Conservation (phyloP, 805 yeast genomes). For the Starmerella stigmatis region DNA sequence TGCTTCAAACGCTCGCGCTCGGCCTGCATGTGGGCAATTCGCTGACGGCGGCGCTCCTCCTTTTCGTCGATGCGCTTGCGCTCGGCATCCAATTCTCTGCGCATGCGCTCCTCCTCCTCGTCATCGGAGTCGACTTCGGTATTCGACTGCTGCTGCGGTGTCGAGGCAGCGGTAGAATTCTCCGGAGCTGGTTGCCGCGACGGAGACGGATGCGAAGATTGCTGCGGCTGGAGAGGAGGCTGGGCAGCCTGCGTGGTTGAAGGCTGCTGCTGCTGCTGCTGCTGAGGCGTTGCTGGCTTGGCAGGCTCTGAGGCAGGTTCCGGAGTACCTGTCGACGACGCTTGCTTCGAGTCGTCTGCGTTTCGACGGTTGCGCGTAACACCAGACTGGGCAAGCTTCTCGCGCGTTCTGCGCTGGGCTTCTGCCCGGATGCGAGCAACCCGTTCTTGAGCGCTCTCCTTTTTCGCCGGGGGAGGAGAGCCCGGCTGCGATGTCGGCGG, state of each 20-base stretch:
- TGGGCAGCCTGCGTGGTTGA: background rate
- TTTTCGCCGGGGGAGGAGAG: conserved; percentile 5
- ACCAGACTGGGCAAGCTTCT: conserved; percentile 26
- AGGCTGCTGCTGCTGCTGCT: background rate
- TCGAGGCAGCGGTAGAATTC: background rate
- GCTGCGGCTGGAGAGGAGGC: background rate
- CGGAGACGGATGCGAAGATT: too few relatives aligned
- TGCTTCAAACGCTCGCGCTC: conserved; percentile 24
- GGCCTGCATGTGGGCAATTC: conserved; percentile 25
- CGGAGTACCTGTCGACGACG: background rate
- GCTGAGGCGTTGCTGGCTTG: background rate
- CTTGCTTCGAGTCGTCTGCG: background rate
- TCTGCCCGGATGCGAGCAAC: conserved; percentile 27
- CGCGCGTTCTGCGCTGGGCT: conserved; percentile 25
- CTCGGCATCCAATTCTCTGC: conserved; percentile 32
- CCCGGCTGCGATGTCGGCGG: background rate
- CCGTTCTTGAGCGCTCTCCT: conserved; percentile 25
- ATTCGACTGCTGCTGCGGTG: background rate
- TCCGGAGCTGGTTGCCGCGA: background rate
- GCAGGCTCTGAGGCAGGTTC: background rate
- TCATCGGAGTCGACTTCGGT: conserved; percentile 23
- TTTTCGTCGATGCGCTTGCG: conserved; percentile 32
- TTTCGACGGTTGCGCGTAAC: conserved; percentile 13
- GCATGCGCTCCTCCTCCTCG: conserved; percentile 34
- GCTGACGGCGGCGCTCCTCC: conserved; percentile 28